These are phyloP conservation scores for Ganoderma sinense DNA, from an alignment of 1,284 basidiomycete genomes.

Conservation along the genomic window DNA sequence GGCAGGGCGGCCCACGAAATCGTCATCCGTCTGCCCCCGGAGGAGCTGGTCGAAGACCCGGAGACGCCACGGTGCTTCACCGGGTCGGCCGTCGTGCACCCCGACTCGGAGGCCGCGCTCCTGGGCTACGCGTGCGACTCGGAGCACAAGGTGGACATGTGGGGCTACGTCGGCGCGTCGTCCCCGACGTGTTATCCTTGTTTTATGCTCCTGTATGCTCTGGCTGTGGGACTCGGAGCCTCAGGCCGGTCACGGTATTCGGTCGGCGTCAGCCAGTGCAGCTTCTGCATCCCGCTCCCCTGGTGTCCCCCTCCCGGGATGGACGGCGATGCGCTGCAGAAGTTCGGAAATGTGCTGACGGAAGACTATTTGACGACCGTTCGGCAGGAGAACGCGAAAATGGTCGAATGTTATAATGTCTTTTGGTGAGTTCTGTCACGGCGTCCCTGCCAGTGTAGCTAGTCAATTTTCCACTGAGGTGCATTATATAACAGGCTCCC, in stretches of 20 bases:
- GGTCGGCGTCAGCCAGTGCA: not conserved
- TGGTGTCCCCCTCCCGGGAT: not conserved
- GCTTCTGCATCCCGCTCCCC: not conserved
- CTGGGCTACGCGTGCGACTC: not conserved
- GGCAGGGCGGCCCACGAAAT: not conserved
- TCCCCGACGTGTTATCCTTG: not conserved
- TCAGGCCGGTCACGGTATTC: not conserved
- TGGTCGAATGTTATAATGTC: too few species aligned
- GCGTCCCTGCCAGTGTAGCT: too few species aligned
- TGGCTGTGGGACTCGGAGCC: too few species aligned
- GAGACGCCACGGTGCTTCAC: not conserved
- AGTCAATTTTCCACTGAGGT: too few species aligned
- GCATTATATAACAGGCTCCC: too few species aligned
- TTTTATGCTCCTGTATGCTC: not conserved
- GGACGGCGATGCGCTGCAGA: not conserved
- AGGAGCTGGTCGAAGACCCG: not conserved
- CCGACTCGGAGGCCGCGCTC: not conserved
- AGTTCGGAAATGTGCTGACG: not conserved
- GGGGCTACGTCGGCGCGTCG: not conserved
- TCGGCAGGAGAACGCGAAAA: not conserved
- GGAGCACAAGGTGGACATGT: not conserved
- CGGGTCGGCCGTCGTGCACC: not conserved
- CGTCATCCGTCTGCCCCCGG: not conserved
- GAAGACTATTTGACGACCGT: not conserved
- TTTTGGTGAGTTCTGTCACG: too few species aligned